Evolutionary conservation across 2,329 filamentous ascomycete species (phyloP).

Genomic region (Claviceps sp.): DNA sequence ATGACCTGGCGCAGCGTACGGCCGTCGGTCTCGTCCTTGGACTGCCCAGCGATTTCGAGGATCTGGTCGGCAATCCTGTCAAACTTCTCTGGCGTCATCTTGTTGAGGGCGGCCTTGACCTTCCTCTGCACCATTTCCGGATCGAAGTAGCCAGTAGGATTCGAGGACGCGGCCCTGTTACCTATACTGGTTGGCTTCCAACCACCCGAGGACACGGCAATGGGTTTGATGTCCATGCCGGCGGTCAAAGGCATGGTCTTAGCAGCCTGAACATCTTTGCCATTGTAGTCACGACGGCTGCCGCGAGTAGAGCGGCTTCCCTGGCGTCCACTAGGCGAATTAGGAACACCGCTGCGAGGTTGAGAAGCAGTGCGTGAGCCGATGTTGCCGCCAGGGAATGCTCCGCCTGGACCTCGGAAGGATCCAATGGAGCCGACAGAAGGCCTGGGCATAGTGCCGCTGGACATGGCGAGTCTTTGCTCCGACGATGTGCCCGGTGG

Average conservation of each 20-base stretch:
- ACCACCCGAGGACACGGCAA: conserved; percentile 57
- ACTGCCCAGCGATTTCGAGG: conserved; percentile 81
- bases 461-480: conserved; percentile 57
- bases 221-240: conserved; percentile 67
- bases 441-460: conserved; percentile 33
- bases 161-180: conserved; percentile 24
- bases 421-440: conserved; percentile 27
- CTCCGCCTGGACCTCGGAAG: conserved; percentile 30
- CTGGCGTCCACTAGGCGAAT: conserved; percentile 51
- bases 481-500: conserved; percentile 66
- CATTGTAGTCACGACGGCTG: conserved; percentile 49
- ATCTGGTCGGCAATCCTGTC: conserved; percentile 92
- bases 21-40: conserved; percentile 87
- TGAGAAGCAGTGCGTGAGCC: conserved; percentile 46
- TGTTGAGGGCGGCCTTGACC: conserved; percentile 96
- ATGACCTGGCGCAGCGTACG: conserved; percentile 95
- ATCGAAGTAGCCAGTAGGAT: conserved; percentile 47
- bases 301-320: conserved; percentile 48
- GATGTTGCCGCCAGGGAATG: conserved; percentile 53
- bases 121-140: conserved; percentile 94
- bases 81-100: conserved; percentile 99
- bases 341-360: conserved; percentile 45
- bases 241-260: conserved; percentile 88
- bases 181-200: conserved; percentile 79
- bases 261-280: conserved; percentile 56